Evolutionary conservation across 169 alveolate species (phyloP).

Genomic region (Perkinsus olseni): DNA sequence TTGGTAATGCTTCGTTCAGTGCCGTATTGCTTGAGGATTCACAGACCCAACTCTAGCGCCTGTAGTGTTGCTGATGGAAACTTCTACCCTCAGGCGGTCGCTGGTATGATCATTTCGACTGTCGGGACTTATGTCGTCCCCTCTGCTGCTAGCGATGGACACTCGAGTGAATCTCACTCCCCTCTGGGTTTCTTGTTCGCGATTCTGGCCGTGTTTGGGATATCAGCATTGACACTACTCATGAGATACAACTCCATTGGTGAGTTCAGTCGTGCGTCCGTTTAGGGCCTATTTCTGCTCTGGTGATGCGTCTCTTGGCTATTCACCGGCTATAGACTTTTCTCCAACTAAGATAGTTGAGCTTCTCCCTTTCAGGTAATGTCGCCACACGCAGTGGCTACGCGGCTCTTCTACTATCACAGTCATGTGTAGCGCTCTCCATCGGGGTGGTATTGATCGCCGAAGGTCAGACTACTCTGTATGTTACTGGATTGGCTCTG

Average conservation of each 20-base stretch:
- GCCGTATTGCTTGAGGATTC: no score
- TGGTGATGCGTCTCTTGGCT: no score
- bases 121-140: not conserved
- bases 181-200: not conserved
- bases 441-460: not conserved
- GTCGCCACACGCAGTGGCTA: not conserved
- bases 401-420: not conserved
- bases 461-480: not conserved
- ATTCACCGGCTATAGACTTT: no score
- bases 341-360: no score
- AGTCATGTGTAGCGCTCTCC: not conserved
- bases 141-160: not conserved
- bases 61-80: no score
- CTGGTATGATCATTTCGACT: not conserved
- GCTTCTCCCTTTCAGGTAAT: not conserved
- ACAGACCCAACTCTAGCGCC: no score
- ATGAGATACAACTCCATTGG: not conserved
- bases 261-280: not conserved
- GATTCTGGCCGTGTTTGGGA: not conserved
- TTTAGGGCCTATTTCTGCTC: no score
- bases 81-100: not conserved
- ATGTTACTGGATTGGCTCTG: not conserved
- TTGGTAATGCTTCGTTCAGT: no score
- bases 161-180: not conserved
- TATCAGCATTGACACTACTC: not conserved